phyloP scores from a whole-genome alignment of 2,329 filamentous ascomycete species.

The Tolypocladium amazonense region DNA sequence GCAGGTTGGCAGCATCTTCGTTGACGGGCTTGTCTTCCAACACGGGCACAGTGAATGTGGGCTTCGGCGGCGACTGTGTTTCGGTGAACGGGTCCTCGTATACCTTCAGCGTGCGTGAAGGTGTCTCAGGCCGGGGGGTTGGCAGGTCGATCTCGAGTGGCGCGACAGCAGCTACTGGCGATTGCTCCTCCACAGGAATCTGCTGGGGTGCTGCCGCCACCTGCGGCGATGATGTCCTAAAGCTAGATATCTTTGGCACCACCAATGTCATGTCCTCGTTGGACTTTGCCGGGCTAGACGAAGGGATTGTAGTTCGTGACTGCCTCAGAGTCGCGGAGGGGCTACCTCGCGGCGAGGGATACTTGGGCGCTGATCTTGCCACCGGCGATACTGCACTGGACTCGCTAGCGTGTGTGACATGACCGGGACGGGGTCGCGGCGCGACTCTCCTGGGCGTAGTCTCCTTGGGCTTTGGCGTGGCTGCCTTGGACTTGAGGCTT shows the following conservation, averaged over 20 bases:
- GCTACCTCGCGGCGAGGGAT: slow-evolving; percentile 30
- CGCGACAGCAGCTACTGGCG: slow-evolving; percentile 4
- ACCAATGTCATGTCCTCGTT: slow-evolving; percentile 45
- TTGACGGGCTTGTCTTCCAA: slow-evolving; percentile 52
- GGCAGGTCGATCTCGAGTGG: slow-evolving; percentile 3
- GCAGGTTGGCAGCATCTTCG: slow-evolving; percentile 33
- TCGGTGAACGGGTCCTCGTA: slow-evolving; percentile 52
- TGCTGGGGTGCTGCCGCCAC: slow-evolving; percentile 5
- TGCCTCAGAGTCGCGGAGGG: slow-evolving; percentile 26
- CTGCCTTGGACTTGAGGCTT: slow-evolving; percentile 31
- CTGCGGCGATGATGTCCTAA: slow-evolving; percentile 22
- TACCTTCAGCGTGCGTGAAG: slow-evolving; percentile 37
- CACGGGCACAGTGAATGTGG: slow-evolving; percentile 36
- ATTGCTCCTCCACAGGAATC: slow-evolving; percentile 2
- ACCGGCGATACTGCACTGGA: slow-evolving; percentile 37
- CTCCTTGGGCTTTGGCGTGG: slow-evolving; percentile 38
- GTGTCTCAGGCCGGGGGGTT: slow-evolving; percentile 10
- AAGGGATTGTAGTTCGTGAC: slow-evolving; percentile 16
- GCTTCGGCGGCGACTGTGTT: slow-evolving; percentile 34
- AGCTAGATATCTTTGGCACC: slow-evolving; percentile 32
- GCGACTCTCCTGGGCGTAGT: slow-evolving; percentile 42
- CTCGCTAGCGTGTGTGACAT: slow-evolving; percentile 39
- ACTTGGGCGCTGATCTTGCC: slow-evolving; percentile 18
- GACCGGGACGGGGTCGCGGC: slow-evolving; percentile 34
- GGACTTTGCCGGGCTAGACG: slow-evolving; percentile 33